Evolutionary conservation across 2,329 filamentous ascomycete genomes (phyloP), one percentile per base, ranked within the genome.

Genomic region (Pseudocercospora cruenta): DNA sequence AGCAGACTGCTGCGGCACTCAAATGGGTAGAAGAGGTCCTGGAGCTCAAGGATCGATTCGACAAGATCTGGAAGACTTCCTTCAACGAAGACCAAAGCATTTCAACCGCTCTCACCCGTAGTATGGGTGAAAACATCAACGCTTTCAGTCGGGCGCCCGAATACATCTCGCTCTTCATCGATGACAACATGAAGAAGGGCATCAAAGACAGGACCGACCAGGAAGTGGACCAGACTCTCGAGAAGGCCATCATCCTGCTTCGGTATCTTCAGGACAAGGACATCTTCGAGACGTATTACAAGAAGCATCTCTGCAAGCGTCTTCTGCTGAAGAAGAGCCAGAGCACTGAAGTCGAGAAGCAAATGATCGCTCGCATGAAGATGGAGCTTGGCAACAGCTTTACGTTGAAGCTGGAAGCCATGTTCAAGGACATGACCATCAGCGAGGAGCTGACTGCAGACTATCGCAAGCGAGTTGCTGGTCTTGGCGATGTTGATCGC

Each of bases 341-440:
- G 71, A 96, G 92, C 76, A 90, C 92, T 70, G 94, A 97, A 74
- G 92, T 93, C 0, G 95, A 99, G 80, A 94, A 94, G 77, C 91
- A 95, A 74, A 96, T 99, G 87, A 95, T 99, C 60, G 91, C 90
- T 0, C 91, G 94, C 69, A 97, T 99, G 93, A 98, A 97, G 85
- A 88, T 95, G 75, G 94, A 97, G 78, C 88, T 98, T 60, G 95
- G 95, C 45, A 96, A 96, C 77, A 90, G 93, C 71, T 98, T 98
- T 77, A 98, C 95, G 0, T 84, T 88, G 74, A 96, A 96, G 77
- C 88, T 99, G 53, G 95, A 99, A 76, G 91, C 93, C 70, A 98
- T 99, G 93, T 97, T 99, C 83, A 94, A 93, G 80, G 95, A 99
- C 75, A 94, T 98, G 87, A 88, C 90, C 16, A 88, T 94, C 12